phyloP scores from a whole-genome alignment of 1,284 basidiomycete species.

The Rhodotorula mucilaginosa region DNA sequence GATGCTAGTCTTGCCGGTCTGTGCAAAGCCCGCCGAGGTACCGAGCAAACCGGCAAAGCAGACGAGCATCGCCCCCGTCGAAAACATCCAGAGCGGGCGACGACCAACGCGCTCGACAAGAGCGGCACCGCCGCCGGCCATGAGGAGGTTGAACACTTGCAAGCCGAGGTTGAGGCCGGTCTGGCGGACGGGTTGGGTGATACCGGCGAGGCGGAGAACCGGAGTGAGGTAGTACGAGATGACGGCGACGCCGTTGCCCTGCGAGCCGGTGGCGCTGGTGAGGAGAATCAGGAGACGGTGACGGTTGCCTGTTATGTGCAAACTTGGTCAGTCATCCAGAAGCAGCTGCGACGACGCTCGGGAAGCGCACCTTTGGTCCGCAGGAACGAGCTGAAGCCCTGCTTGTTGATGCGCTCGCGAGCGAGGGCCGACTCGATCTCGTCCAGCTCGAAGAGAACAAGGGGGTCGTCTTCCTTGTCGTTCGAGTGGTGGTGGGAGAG shows the following conservation, averaged over 20 bases:
- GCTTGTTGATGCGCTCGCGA: slow-evolving; percentile 53
- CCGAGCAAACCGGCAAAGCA: slow-evolving; percentile 61
- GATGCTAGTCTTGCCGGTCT: slow-evolving; percentile 50
- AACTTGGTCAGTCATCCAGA: too few relatives aligned
- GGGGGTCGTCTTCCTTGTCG: slow-evolving; percentile 55
- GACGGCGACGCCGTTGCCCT: slow-evolving; percentile 48
- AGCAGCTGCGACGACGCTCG: slow-evolving; percentile 52
- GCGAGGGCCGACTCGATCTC: slow-evolving; percentile 70
- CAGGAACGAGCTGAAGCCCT: slow-evolving; percentile 61
- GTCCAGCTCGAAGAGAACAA: slow-evolving; percentile 68
- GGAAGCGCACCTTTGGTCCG: slow-evolving; percentile 53
- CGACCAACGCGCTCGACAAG: slow-evolving; percentile 58
- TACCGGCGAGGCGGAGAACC: slow-evolving; percentile 33
- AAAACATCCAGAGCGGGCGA: slow-evolving; percentile 62
- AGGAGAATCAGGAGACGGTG: slow-evolving; percentile 60
- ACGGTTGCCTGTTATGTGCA: neutral
- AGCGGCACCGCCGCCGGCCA: slow-evolving; percentile 56
- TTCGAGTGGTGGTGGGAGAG: slow-evolving; percentile 44
- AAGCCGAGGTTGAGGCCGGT: slow-evolving; percentile 64
- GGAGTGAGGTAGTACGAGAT: slow-evolving; percentile 27
- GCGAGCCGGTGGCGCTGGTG: slow-evolving; percentile 10
- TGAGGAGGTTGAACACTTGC: slow-evolving; percentile 60
- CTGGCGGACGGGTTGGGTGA: slow-evolving; percentile 52
- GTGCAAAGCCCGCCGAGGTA: slow-evolving; percentile 55
- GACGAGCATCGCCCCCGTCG: slow-evolving; percentile 64